A percentile compares a stretch with the other conserved stretches of the same genome.
Evolutionary conservation across 208 protist species (phyloP).

Genomic region (Wallacemonas rigidus): DNA sequence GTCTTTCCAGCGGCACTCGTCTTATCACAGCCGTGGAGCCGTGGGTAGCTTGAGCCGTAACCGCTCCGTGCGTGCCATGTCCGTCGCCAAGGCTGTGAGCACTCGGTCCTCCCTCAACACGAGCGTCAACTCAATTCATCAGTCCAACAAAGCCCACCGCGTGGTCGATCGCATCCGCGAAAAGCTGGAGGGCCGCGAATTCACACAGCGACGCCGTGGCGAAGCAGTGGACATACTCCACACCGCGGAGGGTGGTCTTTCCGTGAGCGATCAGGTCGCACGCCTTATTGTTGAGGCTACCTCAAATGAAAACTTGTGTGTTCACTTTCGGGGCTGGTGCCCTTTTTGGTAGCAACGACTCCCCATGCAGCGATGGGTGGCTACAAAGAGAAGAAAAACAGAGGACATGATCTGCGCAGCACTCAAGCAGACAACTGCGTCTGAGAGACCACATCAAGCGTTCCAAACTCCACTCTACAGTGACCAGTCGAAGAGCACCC

Average conservation of each 20-base stretch:
- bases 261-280: conserved; percentile 89
- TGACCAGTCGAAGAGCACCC: too few relatives aligned
- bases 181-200: conserved; percentile 98
- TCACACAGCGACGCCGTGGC: conserved; percentile 47
- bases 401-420: background rate
- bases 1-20: conserved; percentile 38
- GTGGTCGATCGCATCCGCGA: conserved; percentile 97
- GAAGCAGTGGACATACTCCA: conserved; percentile 14
- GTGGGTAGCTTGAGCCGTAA: conserved; percentile 24
- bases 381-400: conserved; percentile 18
- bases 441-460: too few relatives aligned
- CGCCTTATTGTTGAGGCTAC: conserved; percentile 97
- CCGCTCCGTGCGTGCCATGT: conserved; percentile 17
- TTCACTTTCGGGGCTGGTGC: conserved; percentile 99
- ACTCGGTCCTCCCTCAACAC: conserved; percentile 13
- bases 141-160: conserved; percentile 94
- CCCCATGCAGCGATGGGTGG: too few relatives aligned
- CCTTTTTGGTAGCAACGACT: conserved; percentile 93
- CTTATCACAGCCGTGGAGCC: conserved; percentile 23
- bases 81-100: conserved; percentile 9
- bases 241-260: conserved; percentile 57
- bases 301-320: conserved; percentile 98
- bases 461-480: too few relatives aligned
- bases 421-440: too few relatives aligned
- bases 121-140: conserved; percentile 31